Evolutionary conservation across 2,329 filamentous ascomycete species (phyloP).

Genomic region (Microcyclospora tardicrescens): DNA sequence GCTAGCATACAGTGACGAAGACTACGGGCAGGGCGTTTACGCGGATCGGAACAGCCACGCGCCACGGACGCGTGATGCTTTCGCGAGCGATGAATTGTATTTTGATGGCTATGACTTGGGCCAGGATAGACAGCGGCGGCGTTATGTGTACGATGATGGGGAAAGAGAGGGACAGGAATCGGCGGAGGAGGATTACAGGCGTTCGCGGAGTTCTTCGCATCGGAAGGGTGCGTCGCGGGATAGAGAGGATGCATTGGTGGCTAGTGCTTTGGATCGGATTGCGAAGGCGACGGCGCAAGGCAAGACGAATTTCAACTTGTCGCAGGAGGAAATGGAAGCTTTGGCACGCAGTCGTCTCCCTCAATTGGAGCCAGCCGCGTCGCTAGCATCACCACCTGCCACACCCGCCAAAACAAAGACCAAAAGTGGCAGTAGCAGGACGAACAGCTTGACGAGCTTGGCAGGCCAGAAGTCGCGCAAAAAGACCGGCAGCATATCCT

Average conservation of each 20-base stretch:
- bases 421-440: slow-evolving; percentile 20
- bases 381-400: slow-evolving; percentile 19
- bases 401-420: slow-evolving; percentile 14
- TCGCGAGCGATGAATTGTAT: slow-evolving; percentile 34
- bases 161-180: slow-evolving; percentile 23
- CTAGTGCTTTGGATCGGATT: slow-evolving; percentile 68
- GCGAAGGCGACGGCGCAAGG: slow-evolving; percentile 63
- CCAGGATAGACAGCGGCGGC: slow-evolving; percentile 27
- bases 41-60: slow-evolving; percentile 28
- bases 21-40: slow-evolving; percentile 32
- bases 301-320: slow-evolving; percentile 66
- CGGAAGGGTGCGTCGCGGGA: slow-evolving; percentile 25
- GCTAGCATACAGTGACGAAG: slow-evolving; percentile 45
- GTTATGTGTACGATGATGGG: slow-evolving; percentile 35
- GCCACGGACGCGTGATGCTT: slow-evolving; percentile 14
- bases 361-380: slow-evolving; percentile 14
- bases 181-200: slow-evolving; percentile 38
- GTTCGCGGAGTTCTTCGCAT: slow-evolving; percentile 17
- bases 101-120: slow-evolving; percentile 37
- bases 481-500: slow-evolving; percentile 17
- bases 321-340: slow-evolving; percentile 65
- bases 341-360: slow-evolving; percentile 40
- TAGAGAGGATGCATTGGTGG: slow-evolving; percentile 62
- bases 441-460: slow-evolving; percentile 25
- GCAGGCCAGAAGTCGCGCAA: slow-evolving; percentile 23